Percentiles rank a stretch among this genome's conserved stretches.
phyloP scores from a whole-genome alignment of 305 asterid species.

The Rubia tinctorum region DNA sequence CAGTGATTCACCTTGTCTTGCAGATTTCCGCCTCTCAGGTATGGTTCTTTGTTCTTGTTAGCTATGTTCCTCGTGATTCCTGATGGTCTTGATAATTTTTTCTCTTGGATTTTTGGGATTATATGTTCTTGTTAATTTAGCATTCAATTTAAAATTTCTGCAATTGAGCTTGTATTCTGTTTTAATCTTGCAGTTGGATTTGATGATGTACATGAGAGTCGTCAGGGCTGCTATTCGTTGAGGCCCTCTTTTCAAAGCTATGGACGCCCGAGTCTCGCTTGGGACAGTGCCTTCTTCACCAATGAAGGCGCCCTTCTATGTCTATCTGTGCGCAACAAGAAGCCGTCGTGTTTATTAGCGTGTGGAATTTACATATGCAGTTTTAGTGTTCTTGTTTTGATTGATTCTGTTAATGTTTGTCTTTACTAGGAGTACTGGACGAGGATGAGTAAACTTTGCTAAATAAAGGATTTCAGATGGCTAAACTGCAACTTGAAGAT shows the following conservation, averaged over 20 bases:
- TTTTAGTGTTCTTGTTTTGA: background rate
- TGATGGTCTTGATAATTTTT: background rate
- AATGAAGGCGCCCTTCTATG: constrained; percentile 39
- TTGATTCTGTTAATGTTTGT: background rate
- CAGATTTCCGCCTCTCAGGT: constrained; percentile 50
- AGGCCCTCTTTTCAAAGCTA: constrained; percentile 31
- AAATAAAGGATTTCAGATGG: constrained; percentile 38
- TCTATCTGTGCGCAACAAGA: background rate
- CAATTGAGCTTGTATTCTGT: background rate
- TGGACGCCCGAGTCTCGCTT: constrained; percentile 60
- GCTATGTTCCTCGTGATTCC: background rate
- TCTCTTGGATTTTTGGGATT: background rate
- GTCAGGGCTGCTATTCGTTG: constrained; percentile 21
- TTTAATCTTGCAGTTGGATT: constrained; percentile 21
- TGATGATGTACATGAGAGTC: constrained; percentile 24
- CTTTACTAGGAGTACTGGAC: constrained; percentile 55
- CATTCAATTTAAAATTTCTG: background rate
- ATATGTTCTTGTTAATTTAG: background rate
- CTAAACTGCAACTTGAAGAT: constrained; percentile 12
- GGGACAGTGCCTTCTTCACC: constrained; percentile 66
- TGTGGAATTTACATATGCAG: background rate
- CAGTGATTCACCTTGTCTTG: constrained; percentile 37
- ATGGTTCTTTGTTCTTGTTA: background rate
- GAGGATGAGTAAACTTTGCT: constrained; percentile 49
- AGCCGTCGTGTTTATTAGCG: background rate